Evolutionary conservation across 495 filamentous ascomycete genomes (phyloP).

Genomic region (Sabuloglossum arenarium): DNA sequence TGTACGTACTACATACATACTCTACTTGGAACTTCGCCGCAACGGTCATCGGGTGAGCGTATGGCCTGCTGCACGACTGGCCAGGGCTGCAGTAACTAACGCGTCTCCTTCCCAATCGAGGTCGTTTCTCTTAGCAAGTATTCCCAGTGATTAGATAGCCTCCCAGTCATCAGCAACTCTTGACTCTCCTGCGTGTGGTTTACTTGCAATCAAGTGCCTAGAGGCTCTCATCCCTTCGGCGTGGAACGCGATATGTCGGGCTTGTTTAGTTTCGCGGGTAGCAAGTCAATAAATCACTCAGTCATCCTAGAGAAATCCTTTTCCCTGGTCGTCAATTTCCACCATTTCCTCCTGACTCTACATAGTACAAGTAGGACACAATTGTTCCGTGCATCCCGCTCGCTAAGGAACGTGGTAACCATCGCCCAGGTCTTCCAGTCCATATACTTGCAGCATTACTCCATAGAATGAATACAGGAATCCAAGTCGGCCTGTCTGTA

Average conservation of each 20-base stretch:
- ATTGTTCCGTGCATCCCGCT: not conserved
- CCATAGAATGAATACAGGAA: too few relatives aligned
- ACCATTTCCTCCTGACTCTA: not conserved
- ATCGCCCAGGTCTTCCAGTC: not conserved
- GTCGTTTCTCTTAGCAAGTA: not conserved
- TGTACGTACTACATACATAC: not conserved
- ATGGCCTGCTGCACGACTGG: not conserved
- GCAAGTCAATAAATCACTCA: not conserved
- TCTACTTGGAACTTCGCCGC: not conserved
- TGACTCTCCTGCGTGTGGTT: not conserved
- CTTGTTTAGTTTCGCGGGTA: not conserved
- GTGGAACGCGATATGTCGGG: not conserved
- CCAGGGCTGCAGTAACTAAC: not conserved
- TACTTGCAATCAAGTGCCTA: not conserved
- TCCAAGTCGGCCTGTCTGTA: too few relatives aligned
- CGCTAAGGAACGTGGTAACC: constrained; percentile 3
- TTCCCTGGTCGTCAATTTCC: not conserved
- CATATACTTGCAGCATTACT: not conserved
- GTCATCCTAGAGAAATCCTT: not conserved
- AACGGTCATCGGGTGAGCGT: not conserved
- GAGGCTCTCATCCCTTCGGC: not conserved
- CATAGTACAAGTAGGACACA: not conserved
- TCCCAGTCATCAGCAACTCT: not conserved
- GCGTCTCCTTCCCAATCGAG: not conserved
- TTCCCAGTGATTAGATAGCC: not conserved